Conservation (phyloP, 371 early-diverging fungal genomes). For the Rhizopus microsporus region DNA sequence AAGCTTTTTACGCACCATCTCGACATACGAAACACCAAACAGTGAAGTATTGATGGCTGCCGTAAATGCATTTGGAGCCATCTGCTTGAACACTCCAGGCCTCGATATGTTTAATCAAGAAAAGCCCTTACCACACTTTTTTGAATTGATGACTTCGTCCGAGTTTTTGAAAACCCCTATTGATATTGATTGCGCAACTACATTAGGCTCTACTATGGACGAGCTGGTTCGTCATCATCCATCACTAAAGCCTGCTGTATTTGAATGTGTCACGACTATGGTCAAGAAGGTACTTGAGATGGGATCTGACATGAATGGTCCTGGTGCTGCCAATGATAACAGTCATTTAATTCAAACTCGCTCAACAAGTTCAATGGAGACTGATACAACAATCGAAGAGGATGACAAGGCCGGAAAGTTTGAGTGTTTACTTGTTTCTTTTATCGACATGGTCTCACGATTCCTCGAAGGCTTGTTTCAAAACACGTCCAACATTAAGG, state of each 20-base stretch:
- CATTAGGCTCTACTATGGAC: constrained; percentile 87
- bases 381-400: constrained; percentile 2
- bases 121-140: constrained; percentile 73
- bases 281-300: constrained; percentile 57
- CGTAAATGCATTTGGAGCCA: constrained; percentile 93
- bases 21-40: constrained; percentile 65
- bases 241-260: constrained; percentile 65
- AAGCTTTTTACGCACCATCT: constrained; percentile 72
- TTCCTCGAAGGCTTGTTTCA: constrained; percentile 90
- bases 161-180: constrained; percentile 77
- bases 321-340: constrained; percentile 49
- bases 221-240: constrained; percentile 97
- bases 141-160: constrained; percentile 74
- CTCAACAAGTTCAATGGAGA: constrained; percentile 3
- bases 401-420: constrained; percentile 53
- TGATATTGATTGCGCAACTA: constrained; percentile 81
- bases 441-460: constrained; percentile 51
- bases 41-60: constrained; percentile 79
- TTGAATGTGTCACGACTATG: constrained; percentile 70
- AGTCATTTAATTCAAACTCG: constrained; percentile 36
- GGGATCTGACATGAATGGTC: constrained; percentile 37
- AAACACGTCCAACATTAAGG: constrained; percentile 69
- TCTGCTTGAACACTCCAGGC: constrained; percentile 88
- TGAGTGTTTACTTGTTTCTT: constrained; percentile 41
- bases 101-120: constrained; percentile 78